Conservation (phyloP, 2,329 filamentous ascomycete genomes). For the Penicillium sp. region DNA sequence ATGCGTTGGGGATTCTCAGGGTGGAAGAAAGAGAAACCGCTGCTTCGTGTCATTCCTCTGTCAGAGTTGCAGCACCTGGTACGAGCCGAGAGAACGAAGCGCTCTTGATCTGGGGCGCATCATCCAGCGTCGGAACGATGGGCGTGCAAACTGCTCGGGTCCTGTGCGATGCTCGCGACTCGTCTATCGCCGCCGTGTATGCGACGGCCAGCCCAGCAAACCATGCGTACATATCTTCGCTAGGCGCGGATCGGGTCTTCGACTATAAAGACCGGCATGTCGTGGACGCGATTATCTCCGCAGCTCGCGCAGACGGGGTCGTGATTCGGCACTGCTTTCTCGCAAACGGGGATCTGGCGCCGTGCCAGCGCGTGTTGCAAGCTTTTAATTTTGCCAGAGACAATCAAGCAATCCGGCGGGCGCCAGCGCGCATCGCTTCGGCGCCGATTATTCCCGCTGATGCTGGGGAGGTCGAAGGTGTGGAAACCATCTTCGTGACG, state of each 20-base stretch:
- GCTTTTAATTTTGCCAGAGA: conserved; percentile 38
- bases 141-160: conserved; percentile 48
- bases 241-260: conserved; percentile 46
- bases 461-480: conserved; percentile 33
- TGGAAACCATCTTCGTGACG: conserved; percentile 47
- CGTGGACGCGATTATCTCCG: conserved; percentile 39
- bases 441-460: conserved; percentile 42
- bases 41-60: conserved; percentile 5
- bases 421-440: conserved; percentile 41
- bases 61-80: background rate
- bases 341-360: conserved; percentile 41
- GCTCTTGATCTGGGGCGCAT: conserved; percentile 52
- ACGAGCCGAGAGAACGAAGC: conserved; percentile 33
- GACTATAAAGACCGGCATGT: conserved; percentile 42
- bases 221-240: conserved; percentile 35
- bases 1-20: conserved; percentile 41
- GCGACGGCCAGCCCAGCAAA: conserved; percentile 46
- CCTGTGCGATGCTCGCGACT: conserved; percentile 39
- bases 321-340: conserved; percentile 50
- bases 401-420: background rate
- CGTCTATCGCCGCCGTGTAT: conserved; percentile 48
- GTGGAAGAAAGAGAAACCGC: conserved; percentile 15
- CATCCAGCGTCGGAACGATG: conserved; percentile 52
- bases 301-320: conserved; percentile 44
- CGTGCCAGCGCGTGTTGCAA: conserved; percentile 46